Evolutionary conservation across 371 early-diverging fungal species (phyloP), one percentile per base, ranked within the genome.

Genomic region (Saksenaea oblongispora): DNA sequence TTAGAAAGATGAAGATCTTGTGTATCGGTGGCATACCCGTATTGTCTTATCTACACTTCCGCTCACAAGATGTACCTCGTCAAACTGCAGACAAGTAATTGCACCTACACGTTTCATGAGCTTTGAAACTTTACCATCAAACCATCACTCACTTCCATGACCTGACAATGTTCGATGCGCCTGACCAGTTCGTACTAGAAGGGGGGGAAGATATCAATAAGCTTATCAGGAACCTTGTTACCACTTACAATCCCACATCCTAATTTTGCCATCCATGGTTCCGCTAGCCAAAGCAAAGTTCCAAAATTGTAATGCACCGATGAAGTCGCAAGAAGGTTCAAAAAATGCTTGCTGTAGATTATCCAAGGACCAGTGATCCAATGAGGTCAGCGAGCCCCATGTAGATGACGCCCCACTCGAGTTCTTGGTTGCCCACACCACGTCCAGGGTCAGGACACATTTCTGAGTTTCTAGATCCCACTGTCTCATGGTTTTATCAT

Each of bases 391-490:
- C 1, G 62, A 27, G 17, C 47, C 58, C 61, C 39, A 54, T 18
- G 75, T 75, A 1, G 67, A 65, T 26, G 65, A 69, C 8, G 74
- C 39, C 9, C 58, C 59, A 3, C 56, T 51, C 14, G 61, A 28
- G 54, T 64, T 64, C 8, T 78, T 71, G 68, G 82, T 84, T 0
- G 88, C 86, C 92, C 92, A 92, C 59, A 85, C 66, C 5, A 90
- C 72, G 64, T 91, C 91, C 66, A 93, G 72, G 0, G 87, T 84
- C 39, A 82, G 72, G 10, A 88, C 82, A 72, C 84, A 83, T 61
- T 82, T 75, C 34, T 91, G 94, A 35, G 88, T 95, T 53, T 83
- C 81, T 65, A 94, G 58, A 73, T 95, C 95, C 96, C 96, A 98
- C 56, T 94, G 89, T 41, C 89, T 86, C 67, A 95, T 89, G 3